Evolutionary conservation across 2,329 filamentous ascomycete genomes (phyloP).

Genomic region (Colletotrichum gloeosporioides): DNA sequence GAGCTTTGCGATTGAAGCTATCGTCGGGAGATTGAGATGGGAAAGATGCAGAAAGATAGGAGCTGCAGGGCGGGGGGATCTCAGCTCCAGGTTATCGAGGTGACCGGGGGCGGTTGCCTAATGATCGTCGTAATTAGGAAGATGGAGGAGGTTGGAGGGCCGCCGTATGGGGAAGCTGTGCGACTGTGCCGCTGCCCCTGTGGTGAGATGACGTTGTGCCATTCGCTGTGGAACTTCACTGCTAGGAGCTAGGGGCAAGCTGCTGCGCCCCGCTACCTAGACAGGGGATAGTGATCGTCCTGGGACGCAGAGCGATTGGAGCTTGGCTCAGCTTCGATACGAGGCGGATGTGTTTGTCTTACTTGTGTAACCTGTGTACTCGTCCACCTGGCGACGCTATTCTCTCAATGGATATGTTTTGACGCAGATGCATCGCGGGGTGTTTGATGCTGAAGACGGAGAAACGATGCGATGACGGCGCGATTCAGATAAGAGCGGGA

Average conservation of each 20-base stretch:
- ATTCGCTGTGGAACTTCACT: neutral
- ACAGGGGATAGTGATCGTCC: neutral
- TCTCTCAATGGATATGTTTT: neutral
- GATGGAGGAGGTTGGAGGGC: neutral
- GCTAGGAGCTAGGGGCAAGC: neutral
- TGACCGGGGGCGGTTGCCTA: neutral
- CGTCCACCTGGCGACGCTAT: neutral
- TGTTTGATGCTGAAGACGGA: neutral
- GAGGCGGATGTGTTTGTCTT: neutral
- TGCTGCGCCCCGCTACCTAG: constrained; percentile 8
- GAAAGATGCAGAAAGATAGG: neutral
- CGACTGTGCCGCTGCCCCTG: constrained; percentile 2
- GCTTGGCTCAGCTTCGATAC: neutral
- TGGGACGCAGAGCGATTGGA: neutral
- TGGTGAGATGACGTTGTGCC: constrained; percentile 6
- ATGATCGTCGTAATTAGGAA: neutral
- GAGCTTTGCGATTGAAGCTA: neutral
- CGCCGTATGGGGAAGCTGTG: neutral
- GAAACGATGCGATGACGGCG: neutral
- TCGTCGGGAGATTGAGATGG: neutral
- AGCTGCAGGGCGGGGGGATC: neutral
- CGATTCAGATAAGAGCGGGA: neutral
- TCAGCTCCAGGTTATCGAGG: neutral
- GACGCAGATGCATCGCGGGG: neutral
- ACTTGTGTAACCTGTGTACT: neutral